Percentiles rank a stretch among this genome's conserved stretches.
Conservation (phyloP, 352 stramenopile genomes). For the Pythium vanterpoolii region DNA sequence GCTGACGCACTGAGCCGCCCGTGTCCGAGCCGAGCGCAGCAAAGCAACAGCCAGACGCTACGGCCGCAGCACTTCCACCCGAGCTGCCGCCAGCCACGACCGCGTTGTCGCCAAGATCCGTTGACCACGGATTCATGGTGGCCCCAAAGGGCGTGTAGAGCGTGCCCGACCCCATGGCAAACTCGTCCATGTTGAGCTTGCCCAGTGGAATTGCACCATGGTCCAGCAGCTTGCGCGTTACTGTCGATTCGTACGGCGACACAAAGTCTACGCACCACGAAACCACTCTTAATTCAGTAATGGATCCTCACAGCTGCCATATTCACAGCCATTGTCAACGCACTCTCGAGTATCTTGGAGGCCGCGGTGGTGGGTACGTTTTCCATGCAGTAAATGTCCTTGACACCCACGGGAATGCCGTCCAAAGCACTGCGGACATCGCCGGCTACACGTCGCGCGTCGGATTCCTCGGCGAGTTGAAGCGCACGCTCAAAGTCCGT, state of each 20-base stretch:
- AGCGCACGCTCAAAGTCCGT: slow-evolving; percentile 70
- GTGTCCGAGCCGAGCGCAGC: slow-evolving; percentile 97
- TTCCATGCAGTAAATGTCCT: slow-evolving; percentile 95
- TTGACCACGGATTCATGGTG: slow-evolving; percentile 89
- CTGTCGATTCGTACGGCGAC: slow-evolving; percentile 88
- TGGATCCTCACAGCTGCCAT: not conserved
- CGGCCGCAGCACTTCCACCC: slow-evolving; percentile 91
- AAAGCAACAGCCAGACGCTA: slow-evolving; percentile 90
- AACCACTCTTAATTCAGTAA: not conserved
- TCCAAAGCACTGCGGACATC: slow-evolving; percentile 71
- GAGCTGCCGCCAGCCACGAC: slow-evolving; percentile 92
- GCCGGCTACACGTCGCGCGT: slow-evolving; percentile 54
- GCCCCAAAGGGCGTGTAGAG: slow-evolving; percentile 87
- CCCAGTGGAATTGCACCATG: slow-evolving; percentile 92
- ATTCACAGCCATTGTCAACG: not conserved
- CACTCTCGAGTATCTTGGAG: slow-evolving; percentile 87
- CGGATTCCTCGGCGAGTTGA: slow-evolving; percentile 70
- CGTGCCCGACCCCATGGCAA: slow-evolving; percentile 97
- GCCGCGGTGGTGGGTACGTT: slow-evolving; percentile 83
- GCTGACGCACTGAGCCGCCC: slow-evolving; percentile 95
- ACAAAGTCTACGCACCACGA: slow-evolving; percentile 61
- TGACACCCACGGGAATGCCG: slow-evolving; percentile 95
- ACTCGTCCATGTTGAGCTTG: slow-evolving; percentile 99
- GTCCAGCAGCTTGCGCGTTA: slow-evolving; percentile 80
- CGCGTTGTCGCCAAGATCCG: slow-evolving; percentile 41